Evolutionary conservation across 1,139 yeast species (phyloP).

Genomic region (Saccharomyces hybrid): DNA sequence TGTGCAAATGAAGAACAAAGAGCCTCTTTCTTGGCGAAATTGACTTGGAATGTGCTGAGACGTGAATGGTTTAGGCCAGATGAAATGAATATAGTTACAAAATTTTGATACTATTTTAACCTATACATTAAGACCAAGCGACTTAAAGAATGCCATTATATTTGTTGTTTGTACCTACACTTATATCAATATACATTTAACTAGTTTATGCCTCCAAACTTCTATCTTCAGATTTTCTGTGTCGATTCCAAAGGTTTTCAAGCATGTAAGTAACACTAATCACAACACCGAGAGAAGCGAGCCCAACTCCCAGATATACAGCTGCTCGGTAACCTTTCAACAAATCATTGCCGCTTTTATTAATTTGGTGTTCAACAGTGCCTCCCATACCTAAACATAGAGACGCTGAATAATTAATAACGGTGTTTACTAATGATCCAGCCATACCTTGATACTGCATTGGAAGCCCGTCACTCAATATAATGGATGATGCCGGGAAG

Average conservation of each 20-base stretch:
- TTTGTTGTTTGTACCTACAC: background rate
- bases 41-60: constrained; percentile 61
- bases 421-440: constrained; percentile 48
- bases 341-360: constrained; percentile 21
- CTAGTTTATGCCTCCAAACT: background rate
- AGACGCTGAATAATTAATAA: constrained; percentile 48
- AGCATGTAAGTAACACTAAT: constrained; percentile 12
- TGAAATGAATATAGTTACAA: constrained; percentile 27
- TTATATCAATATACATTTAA: background rate
- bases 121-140: background rate
- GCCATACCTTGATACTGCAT: constrained; percentile 52
- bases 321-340: constrained; percentile 38
- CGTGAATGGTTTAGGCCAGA: constrained; percentile 57
- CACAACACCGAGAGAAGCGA: constrained; percentile 22
- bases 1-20: constrained; percentile 38
- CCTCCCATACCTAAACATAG: constrained; percentile 46
- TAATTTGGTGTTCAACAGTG: constrained; percentile 40
- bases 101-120: constrained; percentile 5
- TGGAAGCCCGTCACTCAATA: constrained; percentile 45
- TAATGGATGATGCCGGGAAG: constrained; percentile 49
- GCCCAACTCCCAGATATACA: constrained; percentile 34
- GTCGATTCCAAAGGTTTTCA: constrained; percentile 10
- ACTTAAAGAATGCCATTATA: background rate
- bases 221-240: background rate
- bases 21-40: constrained; percentile 47